phyloP scores from a whole-genome alignment of 352 stramenopile genomes.

The Globisporangium yorkense region DNA sequence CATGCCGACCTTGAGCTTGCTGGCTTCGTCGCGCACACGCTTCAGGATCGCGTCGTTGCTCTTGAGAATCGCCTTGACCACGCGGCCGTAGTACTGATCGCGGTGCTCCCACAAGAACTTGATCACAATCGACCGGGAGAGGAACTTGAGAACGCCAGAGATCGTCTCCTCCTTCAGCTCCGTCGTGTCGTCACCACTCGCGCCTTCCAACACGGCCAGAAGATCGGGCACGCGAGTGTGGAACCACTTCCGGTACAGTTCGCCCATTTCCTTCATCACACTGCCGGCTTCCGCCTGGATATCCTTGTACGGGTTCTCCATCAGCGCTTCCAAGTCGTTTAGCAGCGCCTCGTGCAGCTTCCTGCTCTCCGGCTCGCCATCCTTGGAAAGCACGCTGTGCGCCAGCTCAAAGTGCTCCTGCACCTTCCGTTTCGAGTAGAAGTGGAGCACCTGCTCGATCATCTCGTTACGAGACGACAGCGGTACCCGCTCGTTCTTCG shows the following conservation, averaged over 20 bases:
- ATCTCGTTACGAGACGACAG: conserved; percentile 62
- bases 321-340: conserved; percentile 36
- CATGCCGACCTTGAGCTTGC: conserved; percentile 49
- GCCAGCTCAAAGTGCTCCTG: conserved; percentile 61
- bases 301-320: conserved; percentile 53
- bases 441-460: conserved; percentile 58
- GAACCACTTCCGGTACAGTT: conserved; percentile 54
- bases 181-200: conserved; percentile 6
- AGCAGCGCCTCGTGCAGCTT: conserved; percentile 40
- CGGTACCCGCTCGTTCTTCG: conserved; percentile 17
- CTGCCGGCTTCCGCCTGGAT: conserved; percentile 29
- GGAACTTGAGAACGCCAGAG: conserved; percentile 25
- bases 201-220: conserved; percentile 42
- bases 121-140: conserved; percentile 31
- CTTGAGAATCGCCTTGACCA: conserved; percentile 38
- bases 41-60: conserved; percentile 46
- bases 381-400: conserved; percentile 26
- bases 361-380: conserved; percentile 13
- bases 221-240: conserved; percentile 31
- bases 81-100: conserved; percentile 26
- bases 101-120: conserved; percentile 46
- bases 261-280: conserved; percentile 45
- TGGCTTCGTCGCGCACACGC: conserved; percentile 41
- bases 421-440: conserved; percentile 51
- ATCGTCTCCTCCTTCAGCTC: conserved; percentile 42